Conservation (phyloP, 192 early-diverging fungal species). For the Jimgerdemannia lactiflua region DNA sequence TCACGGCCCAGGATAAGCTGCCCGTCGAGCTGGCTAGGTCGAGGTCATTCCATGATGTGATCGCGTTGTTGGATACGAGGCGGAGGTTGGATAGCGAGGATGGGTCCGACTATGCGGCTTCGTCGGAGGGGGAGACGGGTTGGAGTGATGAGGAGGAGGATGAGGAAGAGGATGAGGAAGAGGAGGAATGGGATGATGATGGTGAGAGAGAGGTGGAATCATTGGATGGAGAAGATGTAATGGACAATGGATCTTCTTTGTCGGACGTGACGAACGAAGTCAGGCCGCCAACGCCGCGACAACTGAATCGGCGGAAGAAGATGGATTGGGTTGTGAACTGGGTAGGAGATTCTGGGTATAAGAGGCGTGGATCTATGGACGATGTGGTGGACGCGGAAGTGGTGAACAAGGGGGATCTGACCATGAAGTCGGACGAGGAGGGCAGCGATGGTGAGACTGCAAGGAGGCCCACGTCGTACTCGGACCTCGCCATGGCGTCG, state of each 20-base stretch:
- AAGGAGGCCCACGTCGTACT: neutral
- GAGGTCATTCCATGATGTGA: neutral
- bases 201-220: neutral
- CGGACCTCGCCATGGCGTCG: constrained; percentile 2
- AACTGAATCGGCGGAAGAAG: constrained; percentile 8
- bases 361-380: neutral
- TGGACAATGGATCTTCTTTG: neutral
- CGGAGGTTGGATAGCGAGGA: constrained; percentile 4
- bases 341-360: neutral
- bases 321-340: constrained; percentile 10
- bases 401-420: constrained; percentile 10
- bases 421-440: neutral
- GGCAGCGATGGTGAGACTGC: constrained; percentile 11
- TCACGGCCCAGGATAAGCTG: constrained; percentile 5
- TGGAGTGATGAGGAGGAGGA: neutral
- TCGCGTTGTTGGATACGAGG: neutral
- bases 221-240: neutral
- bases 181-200: neutral
- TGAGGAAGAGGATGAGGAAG: neutral
- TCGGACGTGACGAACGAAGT: neutral
- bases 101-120: constrained; percentile 5
- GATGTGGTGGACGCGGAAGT: constrained; percentile 23
- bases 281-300: neutral
- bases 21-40: neutral
- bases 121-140: neutral